phyloP scores from a whole-genome alignment of 73 alveolate species.

The Symbiodinium pilosum region DNA sequence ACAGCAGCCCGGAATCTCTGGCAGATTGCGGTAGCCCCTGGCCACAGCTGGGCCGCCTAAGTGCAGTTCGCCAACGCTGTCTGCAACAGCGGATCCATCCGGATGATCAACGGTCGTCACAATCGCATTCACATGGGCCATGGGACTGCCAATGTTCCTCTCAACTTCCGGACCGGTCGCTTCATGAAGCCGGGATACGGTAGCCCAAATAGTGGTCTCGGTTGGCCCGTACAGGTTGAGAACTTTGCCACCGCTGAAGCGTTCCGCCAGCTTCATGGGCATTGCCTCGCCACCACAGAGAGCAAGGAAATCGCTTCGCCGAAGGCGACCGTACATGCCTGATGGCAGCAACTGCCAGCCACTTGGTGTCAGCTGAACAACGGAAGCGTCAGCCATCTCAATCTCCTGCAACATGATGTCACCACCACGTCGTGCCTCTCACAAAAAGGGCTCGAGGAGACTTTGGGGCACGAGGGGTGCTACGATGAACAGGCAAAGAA shows the following conservation, averaged over 20 bases:
- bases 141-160: neutral
- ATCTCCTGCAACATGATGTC: neutral
- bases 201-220: constrained; percentile 28
- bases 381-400: neutral
- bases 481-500: too few relatives aligned
- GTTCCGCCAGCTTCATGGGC: neutral
- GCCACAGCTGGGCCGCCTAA: constrained; percentile 14
- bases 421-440: neutral
- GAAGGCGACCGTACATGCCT: too few relatives aligned
- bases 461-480: too few relatives aligned
- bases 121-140: neutral
- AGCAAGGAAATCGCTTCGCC: neutral
- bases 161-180: neutral
- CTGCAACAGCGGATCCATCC: neutral
- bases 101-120: neutral
- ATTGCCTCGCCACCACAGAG: constrained; percentile 20
- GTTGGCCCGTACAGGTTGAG: constrained; percentile 28
- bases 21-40: constrained; percentile 4
- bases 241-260: neutral
- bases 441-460: neutral
- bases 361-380: constrained; percentile 4
- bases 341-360: neutral
- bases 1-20: neutral
- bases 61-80: neutral
- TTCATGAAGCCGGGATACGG: neutral